A percentile compares a stretch with the other conserved stretches of the same genome.
Evolutionary conservation across 169 alveolate genomes (phyloP).

Genomic region (Cryptosporidium tyzzeri): DNA sequence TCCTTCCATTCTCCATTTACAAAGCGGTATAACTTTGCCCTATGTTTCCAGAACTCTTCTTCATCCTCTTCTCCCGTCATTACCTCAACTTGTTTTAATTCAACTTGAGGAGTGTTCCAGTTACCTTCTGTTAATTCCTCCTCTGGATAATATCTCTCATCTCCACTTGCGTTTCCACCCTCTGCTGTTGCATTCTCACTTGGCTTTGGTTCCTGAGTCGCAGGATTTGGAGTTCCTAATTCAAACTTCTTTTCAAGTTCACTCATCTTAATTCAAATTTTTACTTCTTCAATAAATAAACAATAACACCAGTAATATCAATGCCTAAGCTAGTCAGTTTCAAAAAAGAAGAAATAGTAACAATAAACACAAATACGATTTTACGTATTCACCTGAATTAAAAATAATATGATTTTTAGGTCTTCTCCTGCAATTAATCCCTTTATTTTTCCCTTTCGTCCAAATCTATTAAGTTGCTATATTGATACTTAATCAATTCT

Average conservation of each 20-base stretch:
- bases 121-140: conserved; percentile 89
- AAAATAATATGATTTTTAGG: background rate
- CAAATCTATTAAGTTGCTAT: background rate
- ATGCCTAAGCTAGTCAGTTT: background rate
- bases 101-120: conserved; percentile 90
- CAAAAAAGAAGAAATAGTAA: background rate
- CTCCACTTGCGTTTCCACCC: conserved; percentile 77
- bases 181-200: conserved; percentile 38
- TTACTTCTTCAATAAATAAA: background rate
- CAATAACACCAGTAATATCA: background rate
- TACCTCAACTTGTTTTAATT: conserved; percentile 92
- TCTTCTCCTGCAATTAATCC: background rate
- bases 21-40: conserved; percentile 95
- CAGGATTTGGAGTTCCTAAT: conserved; percentile 21
- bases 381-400: background rate
- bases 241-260: conserved; percentile 32
- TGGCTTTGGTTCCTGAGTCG: conserved; percentile 6
- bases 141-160: conserved; percentile 81
- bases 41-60: conserved; percentile 92
- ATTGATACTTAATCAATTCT: conserved; percentile 4
- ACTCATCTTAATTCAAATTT: background rate
- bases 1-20: conserved; percentile 96
- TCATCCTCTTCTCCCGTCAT: conserved; percentile 97
- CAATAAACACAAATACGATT: background rate
- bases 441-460: background rate